These are phyloP conservation scores for Trametes villosa DNA, from an alignment of 768 basidiomycete species.

Conservation along the genomic window DNA sequence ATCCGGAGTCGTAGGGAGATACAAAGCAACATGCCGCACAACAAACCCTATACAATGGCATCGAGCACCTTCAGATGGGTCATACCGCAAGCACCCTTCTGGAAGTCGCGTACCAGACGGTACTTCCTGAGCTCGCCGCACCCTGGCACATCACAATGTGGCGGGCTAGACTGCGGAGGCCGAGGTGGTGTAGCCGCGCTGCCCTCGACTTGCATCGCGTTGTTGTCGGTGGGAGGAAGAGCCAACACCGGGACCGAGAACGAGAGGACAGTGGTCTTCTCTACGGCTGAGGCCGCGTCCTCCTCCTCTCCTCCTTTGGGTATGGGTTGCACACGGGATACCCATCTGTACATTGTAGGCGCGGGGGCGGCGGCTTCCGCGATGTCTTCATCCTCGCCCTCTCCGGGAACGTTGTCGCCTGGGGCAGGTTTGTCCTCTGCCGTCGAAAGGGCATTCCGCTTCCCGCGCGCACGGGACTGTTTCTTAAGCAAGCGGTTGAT, in stretches of 20 bases:
- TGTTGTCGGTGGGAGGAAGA: slow-evolving; percentile 1
- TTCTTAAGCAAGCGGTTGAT: slow-evolving; percentile 90
- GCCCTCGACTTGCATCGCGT: slow-evolving; percentile 26
- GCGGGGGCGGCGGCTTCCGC: slow-evolving; percentile 35
- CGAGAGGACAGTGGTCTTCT: slow-evolving; percentile 46
- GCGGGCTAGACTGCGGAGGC: slow-evolving; percentile 8
- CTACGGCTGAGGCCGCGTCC: slow-evolving; percentile 1
- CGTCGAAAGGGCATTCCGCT: slow-evolving; percentile 54
- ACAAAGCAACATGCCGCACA: not conserved
- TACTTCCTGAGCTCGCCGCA: slow-evolving; percentile 64
- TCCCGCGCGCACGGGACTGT: slow-evolving; percentile 70
- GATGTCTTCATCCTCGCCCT: slow-evolving; percentile 47
- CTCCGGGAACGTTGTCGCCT: slow-evolving; percentile 41
- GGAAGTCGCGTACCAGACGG: slow-evolving; percentile 64
- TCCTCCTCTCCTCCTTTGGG: slow-evolving; percentile 3
- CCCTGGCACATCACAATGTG: slow-evolving; percentile 59
- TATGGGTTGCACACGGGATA: slow-evolving; percentile 54
- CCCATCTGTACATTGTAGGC: slow-evolving; percentile 74
- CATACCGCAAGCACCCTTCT: slow-evolving; percentile 69
- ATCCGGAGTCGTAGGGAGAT: not conserved
- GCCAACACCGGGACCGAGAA: slow-evolving; percentile 55
- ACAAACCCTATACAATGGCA: slow-evolving; percentile 25
- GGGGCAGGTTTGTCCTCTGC: slow-evolving; percentile 47
- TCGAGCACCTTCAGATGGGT: slow-evolving; percentile 64
- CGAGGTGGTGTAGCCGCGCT: not conserved